Evolutionary conservation across 108 stramenopile genomes (phyloP), one percentile per base, ranked within the genome.

Genomic region (Skeletonema tropicum): DNA sequence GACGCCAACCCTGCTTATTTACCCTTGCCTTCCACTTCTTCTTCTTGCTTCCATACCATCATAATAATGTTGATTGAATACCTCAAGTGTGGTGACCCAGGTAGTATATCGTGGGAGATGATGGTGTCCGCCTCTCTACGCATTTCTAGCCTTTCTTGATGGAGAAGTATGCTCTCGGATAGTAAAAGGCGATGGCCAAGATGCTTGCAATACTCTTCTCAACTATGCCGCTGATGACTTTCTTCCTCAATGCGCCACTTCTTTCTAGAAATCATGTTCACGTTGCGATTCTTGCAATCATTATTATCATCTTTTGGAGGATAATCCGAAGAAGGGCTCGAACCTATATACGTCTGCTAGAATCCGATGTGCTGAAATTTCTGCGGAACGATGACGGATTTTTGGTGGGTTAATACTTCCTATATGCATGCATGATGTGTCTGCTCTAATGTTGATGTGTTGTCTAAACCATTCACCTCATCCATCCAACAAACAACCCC

Each of bases 321-420:
- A 13, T 71, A 6, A 9, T 71, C 11, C 17, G 61, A 38, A 60
- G 70, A 70, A 48, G 60, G 59, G 70, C 70, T 10, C 39, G 71
- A 5, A 12, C 36, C 6, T 39, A 35, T 45, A 36, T 64, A 15
- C 68, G 52, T 33, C 9, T 30, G 35, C 32, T 79, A n/a, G 66
- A 63, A 48, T 66, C 68, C 1, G 65, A 31, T 12, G 60, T 58
- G 19, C 23, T 33, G 14, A 61, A 19, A 14, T 31, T 79, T 57
- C 31, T 48, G 31, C 63, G 60, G 61, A 48, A 7, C 10, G 67
- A 67, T 63, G 78, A 52, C n/a, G 68, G 57, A 38, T 39, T 60
- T 25, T 65, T 71, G 77, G 77, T 71, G 39, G 29, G 70, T 66
- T 9, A 38, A 65, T 42, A 25, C 23, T 30, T 35, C 15, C 17